phyloP scores from a whole-genome alignment of 768 basidiomycete genomes.

The Tylopilus felleus region DNA sequence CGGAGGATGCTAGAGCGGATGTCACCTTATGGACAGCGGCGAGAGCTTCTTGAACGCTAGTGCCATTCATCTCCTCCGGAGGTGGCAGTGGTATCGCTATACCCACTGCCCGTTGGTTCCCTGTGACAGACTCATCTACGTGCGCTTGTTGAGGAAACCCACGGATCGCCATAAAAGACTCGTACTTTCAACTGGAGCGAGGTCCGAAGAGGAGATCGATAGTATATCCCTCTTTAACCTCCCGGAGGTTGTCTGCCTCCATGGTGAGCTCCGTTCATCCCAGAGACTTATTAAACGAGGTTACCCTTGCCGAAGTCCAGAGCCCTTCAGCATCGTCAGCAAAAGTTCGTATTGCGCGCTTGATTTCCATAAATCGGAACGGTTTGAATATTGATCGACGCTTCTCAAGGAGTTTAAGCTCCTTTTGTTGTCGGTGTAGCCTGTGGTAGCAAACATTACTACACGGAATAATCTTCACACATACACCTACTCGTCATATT shows the following conservation, averaged over 20 bases:
- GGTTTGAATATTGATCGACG: not conserved
- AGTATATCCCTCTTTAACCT: not conserved
- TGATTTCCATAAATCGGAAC: not conserved
- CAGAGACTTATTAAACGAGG: too few species aligned
- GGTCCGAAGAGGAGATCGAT: not conserved
- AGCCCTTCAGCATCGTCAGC: not conserved
- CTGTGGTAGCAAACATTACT: not conserved
- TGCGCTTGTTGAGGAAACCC: too few species aligned
- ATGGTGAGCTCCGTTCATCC: not conserved
- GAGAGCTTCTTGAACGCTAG: not conserved
- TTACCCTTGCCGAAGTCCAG: conserved; percentile 1
- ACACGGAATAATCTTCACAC: not conserved
- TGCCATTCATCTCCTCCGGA: not conserved
- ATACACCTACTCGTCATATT: conserved; percentile 3
- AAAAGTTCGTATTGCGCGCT: not conserved
- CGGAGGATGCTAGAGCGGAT: not conserved
- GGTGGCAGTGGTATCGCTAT: too few species aligned
- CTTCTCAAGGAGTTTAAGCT: not conserved
- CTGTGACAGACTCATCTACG: too few species aligned
- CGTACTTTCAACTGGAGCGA: not conserved
- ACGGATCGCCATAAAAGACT: too few species aligned
- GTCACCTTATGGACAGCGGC: not conserved
- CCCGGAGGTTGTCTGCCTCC: conserved; percentile 1
- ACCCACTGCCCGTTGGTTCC: too few species aligned
- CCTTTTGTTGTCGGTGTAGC: not conserved